These are phyloP conservation scores for Plantago major DNA, from an alignment of 257 asterid genomes.

Conservation along the genomic window DNA sequence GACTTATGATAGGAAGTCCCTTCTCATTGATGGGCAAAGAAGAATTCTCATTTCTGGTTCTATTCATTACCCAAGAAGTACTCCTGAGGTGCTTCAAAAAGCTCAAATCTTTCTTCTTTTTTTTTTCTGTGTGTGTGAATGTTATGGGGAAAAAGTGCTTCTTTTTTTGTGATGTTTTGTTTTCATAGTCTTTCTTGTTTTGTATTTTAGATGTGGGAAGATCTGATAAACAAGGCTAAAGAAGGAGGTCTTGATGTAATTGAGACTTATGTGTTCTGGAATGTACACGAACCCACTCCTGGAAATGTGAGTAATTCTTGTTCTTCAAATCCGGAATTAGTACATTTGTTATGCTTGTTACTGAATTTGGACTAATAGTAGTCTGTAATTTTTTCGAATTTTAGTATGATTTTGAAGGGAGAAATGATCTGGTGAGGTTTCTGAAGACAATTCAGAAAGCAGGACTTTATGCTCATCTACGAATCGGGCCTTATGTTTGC, in stretches of 20 bases:
- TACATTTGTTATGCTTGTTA: neutral
- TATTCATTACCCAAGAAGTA: conserved; percentile 91
- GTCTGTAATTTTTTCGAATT: conserved; percentile 2
- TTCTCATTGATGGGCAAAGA: conserved; percentile 64
- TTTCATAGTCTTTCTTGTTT: neutral
- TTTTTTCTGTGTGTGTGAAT: neutral
- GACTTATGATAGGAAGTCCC: conserved; percentile 64
- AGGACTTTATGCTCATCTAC: conserved; percentile 72
- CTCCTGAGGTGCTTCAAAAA: conserved; percentile 59
- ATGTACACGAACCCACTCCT: conserved; percentile 74
- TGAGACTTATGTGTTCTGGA: conserved; percentile 91
- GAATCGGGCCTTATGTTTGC: conserved; percentile 90
- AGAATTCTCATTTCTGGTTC: conserved; percentile 85
- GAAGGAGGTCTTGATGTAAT: conserved; percentile 82
- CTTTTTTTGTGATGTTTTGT: neutral
- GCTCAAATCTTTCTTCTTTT: neutral
- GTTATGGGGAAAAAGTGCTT: neutral
- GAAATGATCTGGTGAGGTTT: conserved; percentile 78
- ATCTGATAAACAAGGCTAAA: conserved; percentile 77
- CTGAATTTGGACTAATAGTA: neutral
- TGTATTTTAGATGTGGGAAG: conserved; percentile 76
- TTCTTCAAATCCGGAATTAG: conserved; percentile 6
- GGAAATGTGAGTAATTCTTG: conserved; percentile 43
- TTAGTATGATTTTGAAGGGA: conserved; percentile 85
- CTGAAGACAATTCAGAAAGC: conserved; percentile 69